A percentile compares a stretch with the other conserved stretches of the same genome.
Conservation (phyloP, 345 rosid genomes). For the Boechera stricta region DNA sequence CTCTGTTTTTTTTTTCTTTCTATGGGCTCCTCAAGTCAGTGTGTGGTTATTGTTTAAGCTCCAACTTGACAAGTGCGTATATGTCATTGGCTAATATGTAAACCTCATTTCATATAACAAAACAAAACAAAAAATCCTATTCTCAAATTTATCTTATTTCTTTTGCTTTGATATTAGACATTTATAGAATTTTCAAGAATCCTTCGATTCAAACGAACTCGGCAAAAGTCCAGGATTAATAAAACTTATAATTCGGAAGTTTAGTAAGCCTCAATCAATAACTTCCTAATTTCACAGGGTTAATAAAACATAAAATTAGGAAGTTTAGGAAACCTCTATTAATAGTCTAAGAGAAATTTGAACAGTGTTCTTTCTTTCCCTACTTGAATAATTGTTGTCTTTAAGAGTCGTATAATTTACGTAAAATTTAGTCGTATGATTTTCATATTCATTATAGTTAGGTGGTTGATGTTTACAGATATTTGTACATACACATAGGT, state of each 20-base stretch:
- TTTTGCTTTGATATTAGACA: not conserved
- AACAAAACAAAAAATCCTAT: not conserved
- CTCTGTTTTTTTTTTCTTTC: constrained; percentile 30
- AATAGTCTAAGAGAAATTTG: not conserved
- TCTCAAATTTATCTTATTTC: not conserved
- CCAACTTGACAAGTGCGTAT: constrained; percentile 23
- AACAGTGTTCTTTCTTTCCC: not conserved
- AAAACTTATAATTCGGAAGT: not conserved
- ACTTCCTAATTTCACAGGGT: not conserved
- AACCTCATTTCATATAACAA: not conserved
- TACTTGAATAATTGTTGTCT: not conserved
- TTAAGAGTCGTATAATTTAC: not conserved
- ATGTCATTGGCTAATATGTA: not conserved
- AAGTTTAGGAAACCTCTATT: not conserved
- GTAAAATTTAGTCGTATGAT: not conserved
- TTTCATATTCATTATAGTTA: constrained; percentile 31
- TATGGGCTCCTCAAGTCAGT: constrained; percentile 33
- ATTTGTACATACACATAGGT: not conserved
- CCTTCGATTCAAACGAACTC: not conserved
- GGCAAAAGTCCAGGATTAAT: not conserved
- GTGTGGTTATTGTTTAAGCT: constrained; percentile 12
- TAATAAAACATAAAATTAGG: not conserved
- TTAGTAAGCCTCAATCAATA: too few species aligned
- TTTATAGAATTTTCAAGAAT: not conserved
- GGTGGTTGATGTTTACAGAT: constrained; percentile 1